These are phyloP conservation scores for Botrytis medusae DNA, from an alignment of 2,329 filamentous ascomycete genomes.

Conservation along the genomic window DNA sequence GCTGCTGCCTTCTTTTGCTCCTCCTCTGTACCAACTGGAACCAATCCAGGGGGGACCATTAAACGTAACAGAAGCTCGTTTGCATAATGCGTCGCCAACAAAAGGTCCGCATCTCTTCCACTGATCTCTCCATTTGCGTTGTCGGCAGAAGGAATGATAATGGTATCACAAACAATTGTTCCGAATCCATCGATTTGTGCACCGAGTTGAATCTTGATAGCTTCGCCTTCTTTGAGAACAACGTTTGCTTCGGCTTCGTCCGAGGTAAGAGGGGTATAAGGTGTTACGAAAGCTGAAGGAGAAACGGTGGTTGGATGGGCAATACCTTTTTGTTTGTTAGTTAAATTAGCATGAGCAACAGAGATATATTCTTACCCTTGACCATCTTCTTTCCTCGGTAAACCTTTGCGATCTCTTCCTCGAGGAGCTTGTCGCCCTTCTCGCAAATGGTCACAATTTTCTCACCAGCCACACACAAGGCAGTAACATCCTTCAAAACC, in stretches of 20 bases:
- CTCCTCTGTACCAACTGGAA: constrained; percentile 82
- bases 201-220: constrained; percentile 97
- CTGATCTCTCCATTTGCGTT: constrained; percentile 64
- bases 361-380: constrained; percentile 62
- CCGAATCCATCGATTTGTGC: constrained; percentile 98
- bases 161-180: constrained; percentile 91
- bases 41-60: constrained; percentile 85
- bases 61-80: constrained; percentile 92
- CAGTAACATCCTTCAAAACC: constrained; percentile 81
- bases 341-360: constrained; percentile 34
- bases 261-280: constrained; percentile 87
- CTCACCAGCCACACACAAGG: constrained; percentile 74
- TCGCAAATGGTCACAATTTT: constrained; percentile 95
- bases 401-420: constrained; percentile 91
- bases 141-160: constrained; percentile 67
- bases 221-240: constrained; percentile 79
- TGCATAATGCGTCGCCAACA: constrained; percentile 89
- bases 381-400: constrained; percentile 97
- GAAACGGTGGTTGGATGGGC: constrained; percentile 94
- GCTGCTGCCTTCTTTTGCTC: constrained; percentile 90
- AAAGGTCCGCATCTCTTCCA: constrained; percentile 79
- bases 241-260: constrained; percentile 81
- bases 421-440: constrained; percentile 90
- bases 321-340: constrained; percentile 61
- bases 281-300: constrained; percentile 89